A percentile compares a stretch with the other conserved stretches of the same genome.
Evolutionary conservation across 1,139 yeast genomes (phyloP).

Genomic region (Taiozyma sp.): DNA sequence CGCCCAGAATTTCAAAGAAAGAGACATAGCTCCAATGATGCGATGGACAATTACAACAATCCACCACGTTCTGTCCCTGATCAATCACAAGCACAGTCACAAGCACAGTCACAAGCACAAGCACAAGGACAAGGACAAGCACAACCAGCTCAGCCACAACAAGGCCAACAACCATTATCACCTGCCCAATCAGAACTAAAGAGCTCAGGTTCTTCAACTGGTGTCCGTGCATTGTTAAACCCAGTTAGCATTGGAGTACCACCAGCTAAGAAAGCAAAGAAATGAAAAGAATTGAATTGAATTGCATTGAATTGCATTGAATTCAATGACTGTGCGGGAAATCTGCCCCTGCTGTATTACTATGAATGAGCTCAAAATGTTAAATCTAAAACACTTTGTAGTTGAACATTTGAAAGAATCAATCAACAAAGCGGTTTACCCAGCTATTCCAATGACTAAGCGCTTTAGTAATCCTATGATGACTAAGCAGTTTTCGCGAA

Average conservation of each 20-base stretch:
- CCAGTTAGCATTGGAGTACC: constrained; percentile 10
- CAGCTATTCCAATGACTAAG: no score
- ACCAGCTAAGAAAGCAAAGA: constrained; percentile 10
- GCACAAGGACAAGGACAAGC: not conserved
- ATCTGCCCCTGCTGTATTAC: not conserved
- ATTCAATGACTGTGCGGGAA: no score
- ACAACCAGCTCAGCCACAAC: not conserved
- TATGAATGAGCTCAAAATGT: not conserved
- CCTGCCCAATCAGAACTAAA: constrained; percentile 6
- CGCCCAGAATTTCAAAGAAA: constrained; percentile 16
- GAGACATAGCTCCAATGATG: constrained; percentile 23
- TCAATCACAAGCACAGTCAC: not conserved
- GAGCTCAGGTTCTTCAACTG: constrained; percentile 5
- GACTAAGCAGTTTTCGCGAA: no score
- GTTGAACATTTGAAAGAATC: no score
- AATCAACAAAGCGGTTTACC: no score
- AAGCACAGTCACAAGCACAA: not conserved
- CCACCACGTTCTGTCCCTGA: constrained; percentile 29
- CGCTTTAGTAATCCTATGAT: no score
- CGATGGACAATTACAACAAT: constrained; percentile 17
- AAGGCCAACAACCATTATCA: constrained; percentile 4
- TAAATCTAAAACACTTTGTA: no score
- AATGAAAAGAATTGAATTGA: not conserved
- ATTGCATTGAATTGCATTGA: no score
- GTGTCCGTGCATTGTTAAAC: constrained; percentile 22